phyloP scores from a whole-genome alignment of 2,329 filamentous ascomycete species.

The Thielaviopsis punctulata region DNA sequence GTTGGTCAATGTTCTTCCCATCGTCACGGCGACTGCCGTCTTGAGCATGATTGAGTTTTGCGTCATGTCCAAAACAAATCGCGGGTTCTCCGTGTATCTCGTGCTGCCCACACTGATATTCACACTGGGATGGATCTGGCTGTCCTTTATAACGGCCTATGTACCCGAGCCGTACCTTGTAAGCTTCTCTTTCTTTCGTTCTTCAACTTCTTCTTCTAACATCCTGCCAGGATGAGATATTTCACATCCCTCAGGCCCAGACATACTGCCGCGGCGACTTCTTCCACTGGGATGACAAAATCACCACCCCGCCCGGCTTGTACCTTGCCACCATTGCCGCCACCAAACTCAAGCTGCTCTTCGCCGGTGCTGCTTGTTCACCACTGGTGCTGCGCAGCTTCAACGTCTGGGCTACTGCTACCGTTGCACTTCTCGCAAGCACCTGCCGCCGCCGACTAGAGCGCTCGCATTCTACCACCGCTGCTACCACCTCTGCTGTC shows the following conservation, averaged over 20 bases:
- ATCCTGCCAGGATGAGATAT: constrained; percentile 54
- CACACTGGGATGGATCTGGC: constrained; percentile 21
- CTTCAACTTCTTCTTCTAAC: background rate
- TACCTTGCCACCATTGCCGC: constrained; percentile 26
- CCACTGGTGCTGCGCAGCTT: constrained; percentile 29
- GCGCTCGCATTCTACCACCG: constrained; percentile 13
- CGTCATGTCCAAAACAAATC: constrained; percentile 4
- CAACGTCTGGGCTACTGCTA: constrained; percentile 28
- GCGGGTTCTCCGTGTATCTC: background rate
- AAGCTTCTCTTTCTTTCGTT: constrained; percentile 11
- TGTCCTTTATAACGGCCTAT: constrained; percentile 20
- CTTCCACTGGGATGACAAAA: constrained; percentile 80
- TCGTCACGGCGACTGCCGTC: background rate
- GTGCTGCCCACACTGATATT: constrained; percentile 13
- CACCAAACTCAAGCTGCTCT: constrained; percentile 1
- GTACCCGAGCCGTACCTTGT: constrained; percentile 40
- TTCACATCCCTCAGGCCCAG: constrained; percentile 83
- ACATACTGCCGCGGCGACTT: constrained; percentile 65
- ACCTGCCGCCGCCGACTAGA: constrained; percentile 37
- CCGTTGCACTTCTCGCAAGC: constrained; percentile 29
- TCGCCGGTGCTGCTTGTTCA: constrained; percentile 18
- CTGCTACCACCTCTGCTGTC: constrained; percentile 8
- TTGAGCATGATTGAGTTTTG: constrained; percentile 10
- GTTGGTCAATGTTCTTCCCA: background rate
- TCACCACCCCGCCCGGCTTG: constrained; percentile 87